A percentile compares a stretch with the other conserved stretches of the same genome.
Conservation (phyloP, 495 filamentous ascomycete species). For the Penicillium steckii region DNA sequence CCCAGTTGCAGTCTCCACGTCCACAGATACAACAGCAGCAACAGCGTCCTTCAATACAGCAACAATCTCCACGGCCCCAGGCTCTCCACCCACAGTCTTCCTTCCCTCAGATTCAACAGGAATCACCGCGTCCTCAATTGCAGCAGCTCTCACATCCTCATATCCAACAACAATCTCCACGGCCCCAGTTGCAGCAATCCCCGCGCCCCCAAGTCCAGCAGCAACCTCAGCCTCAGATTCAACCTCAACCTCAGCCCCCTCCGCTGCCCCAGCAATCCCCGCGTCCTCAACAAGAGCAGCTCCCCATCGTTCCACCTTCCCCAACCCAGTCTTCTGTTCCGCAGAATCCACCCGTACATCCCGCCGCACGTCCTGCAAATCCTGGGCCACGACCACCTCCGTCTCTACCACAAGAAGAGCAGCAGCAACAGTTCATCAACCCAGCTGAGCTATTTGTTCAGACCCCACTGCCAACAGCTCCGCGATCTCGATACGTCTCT, state of each 20-base stretch:
- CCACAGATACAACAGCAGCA: slow-evolving; percentile 3
- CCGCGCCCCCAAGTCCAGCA: neutral
- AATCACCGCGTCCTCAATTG: slow-evolving; percentile 4
- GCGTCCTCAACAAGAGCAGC: no score
- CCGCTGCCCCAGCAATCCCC: neutral
- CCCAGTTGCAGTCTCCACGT: neutral
- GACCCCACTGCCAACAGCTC: slow-evolving; percentile 29
- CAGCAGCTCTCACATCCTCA: slow-evolving; percentile 7
- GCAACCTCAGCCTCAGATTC: slow-evolving; percentile 14
- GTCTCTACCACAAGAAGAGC: slow-evolving; percentile 17
- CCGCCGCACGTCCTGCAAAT: neutral
- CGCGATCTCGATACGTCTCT: slow-evolving; percentile 28
- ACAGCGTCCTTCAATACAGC: slow-evolving; percentile 14
- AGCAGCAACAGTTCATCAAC: slow-evolving; percentile 41
- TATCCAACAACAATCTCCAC: slow-evolving; percentile 5
- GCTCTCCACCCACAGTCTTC: slow-evolving; percentile 3
- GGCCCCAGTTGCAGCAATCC: neutral
- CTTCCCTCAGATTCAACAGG: slow-evolving; percentile 3
- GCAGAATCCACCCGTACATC: neutral
- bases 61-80: slow-evolving; percentile 8
- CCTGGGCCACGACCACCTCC: slow-evolving; percentile 11
- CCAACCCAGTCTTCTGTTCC: neutral
- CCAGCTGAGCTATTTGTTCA: slow-evolving; percentile 42
- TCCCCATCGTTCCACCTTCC: neutral
- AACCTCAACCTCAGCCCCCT: slow-evolving; percentile 14